Conservation (phyloP, 305 asterid species). For the Fraxinus baroniana region DNA sequence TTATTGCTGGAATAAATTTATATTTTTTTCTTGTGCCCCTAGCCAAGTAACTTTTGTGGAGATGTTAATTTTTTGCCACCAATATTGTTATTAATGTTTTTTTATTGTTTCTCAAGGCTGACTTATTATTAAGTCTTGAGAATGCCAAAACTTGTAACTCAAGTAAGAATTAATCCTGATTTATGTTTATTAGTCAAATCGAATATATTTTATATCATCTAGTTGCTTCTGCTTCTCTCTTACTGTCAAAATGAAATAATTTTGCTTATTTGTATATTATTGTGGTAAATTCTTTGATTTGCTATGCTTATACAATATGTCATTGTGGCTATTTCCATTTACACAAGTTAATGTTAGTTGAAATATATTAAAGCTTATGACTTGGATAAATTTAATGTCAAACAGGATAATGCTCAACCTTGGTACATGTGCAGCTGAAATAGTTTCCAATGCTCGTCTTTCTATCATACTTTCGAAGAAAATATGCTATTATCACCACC, state of each 20-base stretch:
- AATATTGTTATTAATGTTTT: background rate
- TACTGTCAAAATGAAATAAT: background rate
- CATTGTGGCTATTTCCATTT: background rate
- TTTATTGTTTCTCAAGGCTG: background rate
- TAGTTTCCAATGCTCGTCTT: background rate
- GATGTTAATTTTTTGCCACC: background rate
- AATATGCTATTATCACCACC: background rate
- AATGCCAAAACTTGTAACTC: background rate
- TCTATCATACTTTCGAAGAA: background rate
- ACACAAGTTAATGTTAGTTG: background rate
- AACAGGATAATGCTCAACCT: background rate
- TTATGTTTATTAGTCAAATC: background rate
- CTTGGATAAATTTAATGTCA: background rate
- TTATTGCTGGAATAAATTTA: no score
- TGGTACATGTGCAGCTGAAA: background rate
- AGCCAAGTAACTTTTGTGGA: background rate
- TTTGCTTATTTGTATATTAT: background rate
- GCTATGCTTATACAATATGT: background rate
- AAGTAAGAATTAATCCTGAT: background rate
- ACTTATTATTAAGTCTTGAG: background rate
- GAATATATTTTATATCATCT: background rate
- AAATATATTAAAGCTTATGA: background rate
- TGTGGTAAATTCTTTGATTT: no score
- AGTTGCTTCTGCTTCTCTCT: background rate
- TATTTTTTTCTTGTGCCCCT: no score